Evolutionary conservation across 2,329 filamentous ascomycete genomes (phyloP).

Genomic region (Pyrenochaeta sp.): DNA sequence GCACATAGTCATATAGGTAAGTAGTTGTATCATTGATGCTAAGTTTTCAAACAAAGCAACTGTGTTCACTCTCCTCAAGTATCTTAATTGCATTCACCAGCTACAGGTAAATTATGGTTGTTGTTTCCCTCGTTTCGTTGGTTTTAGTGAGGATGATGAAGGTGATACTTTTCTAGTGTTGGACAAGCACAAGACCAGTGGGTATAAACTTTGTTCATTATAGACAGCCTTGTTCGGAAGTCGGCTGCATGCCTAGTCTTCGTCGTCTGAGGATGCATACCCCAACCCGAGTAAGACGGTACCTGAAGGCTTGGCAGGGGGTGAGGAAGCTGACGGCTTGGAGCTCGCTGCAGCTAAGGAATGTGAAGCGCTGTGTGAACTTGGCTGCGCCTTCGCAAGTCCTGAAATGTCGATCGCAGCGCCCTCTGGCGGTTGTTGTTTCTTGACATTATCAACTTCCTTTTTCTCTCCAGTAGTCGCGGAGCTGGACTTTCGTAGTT

Average conservation of each 20-base stretch:
- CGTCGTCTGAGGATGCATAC: conserved; percentile 55
- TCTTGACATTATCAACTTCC: neutral
- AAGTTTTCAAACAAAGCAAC: too few species aligned
- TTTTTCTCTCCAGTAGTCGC: conserved; percentile 20
- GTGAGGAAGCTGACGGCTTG: conserved; percentile 15
- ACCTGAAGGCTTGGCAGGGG: conserved; percentile 23
- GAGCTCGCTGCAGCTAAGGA: neutral
- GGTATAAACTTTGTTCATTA: too few species aligned
- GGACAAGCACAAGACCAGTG: too few species aligned
- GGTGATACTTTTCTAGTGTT: too few species aligned
- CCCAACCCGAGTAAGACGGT: conserved; percentile 46
- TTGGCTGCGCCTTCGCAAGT: neutral
- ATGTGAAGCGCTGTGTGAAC: conserved; percentile 3
- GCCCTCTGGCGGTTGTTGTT: conserved; percentile 1
- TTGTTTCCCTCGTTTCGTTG: too few species aligned
- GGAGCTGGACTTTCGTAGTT: conserved; percentile 50
- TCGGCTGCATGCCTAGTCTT: conserved; percentile 42
- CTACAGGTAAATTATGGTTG: too few species aligned
- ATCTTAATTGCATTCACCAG: too few species aligned
- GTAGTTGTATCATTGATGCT: too few species aligned
- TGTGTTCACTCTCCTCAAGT: too few species aligned
- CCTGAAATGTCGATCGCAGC: neutral
- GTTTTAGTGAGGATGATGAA: too few species aligned
- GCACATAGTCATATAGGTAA: too few species aligned
- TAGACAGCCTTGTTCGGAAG: too few species aligned